phyloP scores from a whole-genome alignment of 352 stramenopile genomes.

The Phytophthora cryptogea region DNA sequence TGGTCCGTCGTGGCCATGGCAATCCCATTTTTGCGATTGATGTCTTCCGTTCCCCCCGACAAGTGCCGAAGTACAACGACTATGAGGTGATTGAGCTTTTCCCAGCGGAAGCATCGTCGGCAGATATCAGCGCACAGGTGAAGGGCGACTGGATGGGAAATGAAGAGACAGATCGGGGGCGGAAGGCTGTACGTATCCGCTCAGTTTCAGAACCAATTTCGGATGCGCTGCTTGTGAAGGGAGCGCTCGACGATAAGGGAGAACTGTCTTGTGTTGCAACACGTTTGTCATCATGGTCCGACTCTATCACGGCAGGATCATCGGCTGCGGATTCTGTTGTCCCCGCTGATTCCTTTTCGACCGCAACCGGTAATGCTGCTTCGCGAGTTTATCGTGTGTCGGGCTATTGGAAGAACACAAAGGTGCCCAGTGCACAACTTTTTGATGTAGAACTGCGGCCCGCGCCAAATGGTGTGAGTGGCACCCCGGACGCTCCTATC shows the following conservation, averaged over 20 bases:
- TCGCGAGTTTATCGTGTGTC: constrained; percentile 53
- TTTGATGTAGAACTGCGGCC: constrained; percentile 77
- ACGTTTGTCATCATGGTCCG: constrained; percentile 46
- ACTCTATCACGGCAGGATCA: constrained; percentile 32
- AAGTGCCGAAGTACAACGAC: constrained; percentile 89
- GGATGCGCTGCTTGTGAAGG: constrained; percentile 64
- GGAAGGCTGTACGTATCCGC: constrained; percentile 68
- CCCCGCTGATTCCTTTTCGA: constrained; percentile 7
- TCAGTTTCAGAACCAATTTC: constrained; percentile 59
- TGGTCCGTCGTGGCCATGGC: constrained; percentile 78
- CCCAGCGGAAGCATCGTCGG: constrained; percentile 17
- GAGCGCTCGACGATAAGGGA: constrained; percentile 72
- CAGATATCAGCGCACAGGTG: constrained; percentile 31
- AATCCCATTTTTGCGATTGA: constrained; percentile 89
- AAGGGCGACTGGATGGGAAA: constrained; percentile 78
- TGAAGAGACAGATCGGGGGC: constrained; percentile 69
- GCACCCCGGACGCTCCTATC: constrained; percentile 16
- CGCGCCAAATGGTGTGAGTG: constrained; percentile 21
- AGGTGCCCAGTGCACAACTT: constrained; percentile 72
- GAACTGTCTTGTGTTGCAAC: constrained; percentile 66
- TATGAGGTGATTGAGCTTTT: constrained; percentile 88
- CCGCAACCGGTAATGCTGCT: constrained; percentile 5
- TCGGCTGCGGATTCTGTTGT: constrained; percentile 18
- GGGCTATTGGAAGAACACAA: constrained; percentile 77
- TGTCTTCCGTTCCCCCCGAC: constrained; percentile 80